These are phyloP conservation scores for Panicum virgatum DNA, from an alignment of 202 grass and related monocot species.

Conservation along the genomic window DNA sequence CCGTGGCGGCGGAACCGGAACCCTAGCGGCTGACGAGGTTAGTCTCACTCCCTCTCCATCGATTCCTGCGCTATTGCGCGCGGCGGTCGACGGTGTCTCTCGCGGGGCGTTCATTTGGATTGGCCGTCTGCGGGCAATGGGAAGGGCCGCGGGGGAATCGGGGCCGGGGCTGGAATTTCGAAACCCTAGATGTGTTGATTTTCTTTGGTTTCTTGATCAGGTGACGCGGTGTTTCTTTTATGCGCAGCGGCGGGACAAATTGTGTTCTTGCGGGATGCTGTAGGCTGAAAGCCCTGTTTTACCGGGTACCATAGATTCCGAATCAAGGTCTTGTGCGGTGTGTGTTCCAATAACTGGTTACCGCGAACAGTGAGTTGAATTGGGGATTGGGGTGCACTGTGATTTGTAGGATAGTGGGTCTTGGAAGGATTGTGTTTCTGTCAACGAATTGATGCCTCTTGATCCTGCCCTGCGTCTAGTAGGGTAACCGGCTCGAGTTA, in stretches of 20 bases:
- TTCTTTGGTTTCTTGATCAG: not conserved
- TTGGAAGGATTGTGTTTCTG: not conserved
- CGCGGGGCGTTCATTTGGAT: not conserved
- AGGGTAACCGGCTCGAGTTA: not conserved
- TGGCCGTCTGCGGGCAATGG: not conserved
- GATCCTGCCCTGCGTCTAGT: not conserved
- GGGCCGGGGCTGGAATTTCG: not conserved
- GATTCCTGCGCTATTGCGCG: not conserved
- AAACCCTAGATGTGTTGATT: slow-evolving; percentile 21
- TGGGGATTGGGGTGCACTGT: not conserved
- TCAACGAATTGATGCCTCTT: not conserved
- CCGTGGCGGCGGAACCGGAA: not conserved
- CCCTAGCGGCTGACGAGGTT: slow-evolving; percentile 32
- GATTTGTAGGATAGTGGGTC: not conserved
- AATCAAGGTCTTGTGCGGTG: not conserved
- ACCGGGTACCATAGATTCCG: not conserved
- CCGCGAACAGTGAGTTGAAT: not conserved
- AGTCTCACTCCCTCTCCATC: not conserved
- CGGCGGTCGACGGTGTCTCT: not conserved
- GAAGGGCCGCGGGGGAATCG: not conserved
- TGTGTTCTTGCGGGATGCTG: not conserved
- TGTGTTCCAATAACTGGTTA: not conserved
- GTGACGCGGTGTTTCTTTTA: too few species aligned
- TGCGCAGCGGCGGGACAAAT: not conserved
- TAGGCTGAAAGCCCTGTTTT: not conserved